Conservation (phyloP, 2,329 filamentous ascomycete species). For the Fusarium cyanostomum region DNA sequence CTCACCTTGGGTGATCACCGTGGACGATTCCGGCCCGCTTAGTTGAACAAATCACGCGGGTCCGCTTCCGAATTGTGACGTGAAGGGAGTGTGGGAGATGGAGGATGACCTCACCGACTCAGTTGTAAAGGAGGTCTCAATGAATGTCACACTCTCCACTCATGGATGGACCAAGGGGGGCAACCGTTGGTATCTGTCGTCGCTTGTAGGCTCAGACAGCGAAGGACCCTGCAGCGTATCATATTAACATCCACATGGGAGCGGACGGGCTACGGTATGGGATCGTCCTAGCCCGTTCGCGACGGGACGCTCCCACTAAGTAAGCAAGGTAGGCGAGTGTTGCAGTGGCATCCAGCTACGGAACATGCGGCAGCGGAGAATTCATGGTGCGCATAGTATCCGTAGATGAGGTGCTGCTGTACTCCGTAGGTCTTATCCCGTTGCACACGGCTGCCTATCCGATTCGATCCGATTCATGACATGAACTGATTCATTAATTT, state of each 20-base stretch:
- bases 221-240: constrained; percentile 28
- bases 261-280: constrained; percentile 21
- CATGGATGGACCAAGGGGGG: constrained; percentile 14
- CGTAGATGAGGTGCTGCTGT: constrained; percentile 2
- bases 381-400: not conserved
- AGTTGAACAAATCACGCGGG: constrained; percentile 25
- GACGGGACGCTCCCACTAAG: constrained; percentile 31
- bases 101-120: constrained; percentile 28
- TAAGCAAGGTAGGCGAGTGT: constrained; percentile 17
- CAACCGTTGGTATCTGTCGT: constrained; percentile 12
- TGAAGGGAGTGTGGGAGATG: constrained; percentile 4
- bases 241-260: constrained; percentile 33
- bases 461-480: not conserved
- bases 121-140: constrained; percentile 19
- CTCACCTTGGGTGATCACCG: not conserved
- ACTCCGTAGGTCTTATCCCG: not conserved
- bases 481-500: not conserved
- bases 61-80: not conserved
- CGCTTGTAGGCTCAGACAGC: constrained; percentile 7
- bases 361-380: constrained; percentile 27
- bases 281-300: constrained; percentile 29
- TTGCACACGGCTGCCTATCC: constrained; percentile 1
- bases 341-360: constrained; percentile 7
- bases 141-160: constrained; percentile 11
- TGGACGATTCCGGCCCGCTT: not conserved